Conservation (phyloP, 2,329 filamentous ascomycete genomes). For the Sclerotinia borealis region DNA sequence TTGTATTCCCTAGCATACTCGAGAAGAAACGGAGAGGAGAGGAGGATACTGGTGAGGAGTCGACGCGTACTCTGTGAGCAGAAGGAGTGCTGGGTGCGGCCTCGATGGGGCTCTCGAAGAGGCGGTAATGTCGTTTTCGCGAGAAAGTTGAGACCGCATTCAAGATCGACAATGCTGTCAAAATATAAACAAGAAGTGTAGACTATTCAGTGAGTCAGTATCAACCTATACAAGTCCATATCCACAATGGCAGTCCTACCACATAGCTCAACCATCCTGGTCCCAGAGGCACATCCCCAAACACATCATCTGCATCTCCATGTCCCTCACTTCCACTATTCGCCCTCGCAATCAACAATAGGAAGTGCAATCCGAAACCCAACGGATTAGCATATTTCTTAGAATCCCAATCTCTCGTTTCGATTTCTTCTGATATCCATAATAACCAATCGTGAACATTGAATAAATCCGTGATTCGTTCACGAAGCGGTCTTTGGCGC, state of each 20-base stretch:
- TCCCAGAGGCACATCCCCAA: conserved; percentile 60
- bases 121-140: conserved; percentile 77
- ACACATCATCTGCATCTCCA: conserved; percentile 69
- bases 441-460: conserved; percentile 87
- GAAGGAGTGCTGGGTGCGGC: conserved; percentile 71
- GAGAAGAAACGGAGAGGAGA: conserved; percentile 74
- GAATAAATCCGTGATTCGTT: conserved; percentile 74
- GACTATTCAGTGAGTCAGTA: conserved; percentile 42
- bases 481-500: conserved; percentile 68
- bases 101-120: conserved; percentile 85
- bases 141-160: conserved; percentile 81
- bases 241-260: conserved; percentile 36
- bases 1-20: conserved; percentile 59
- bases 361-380: conserved; percentile 68
- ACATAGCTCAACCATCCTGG: conserved; percentile 59
- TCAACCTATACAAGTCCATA: not conserved
- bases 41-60: conserved; percentile 70
- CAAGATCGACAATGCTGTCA: conserved; percentile 58
- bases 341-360: conserved; percentile 76
- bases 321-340: conserved; percentile 50
- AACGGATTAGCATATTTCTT: conserved; percentile 69
- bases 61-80: conserved; percentile 79
- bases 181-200: conserved; percentile 62
- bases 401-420: conserved; percentile 86
- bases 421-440: conserved; percentile 87